Evolutionary conservation across 2,329 filamentous ascomycete genomes (phyloP).

Genomic region (Graphilbum sp.): DNA sequence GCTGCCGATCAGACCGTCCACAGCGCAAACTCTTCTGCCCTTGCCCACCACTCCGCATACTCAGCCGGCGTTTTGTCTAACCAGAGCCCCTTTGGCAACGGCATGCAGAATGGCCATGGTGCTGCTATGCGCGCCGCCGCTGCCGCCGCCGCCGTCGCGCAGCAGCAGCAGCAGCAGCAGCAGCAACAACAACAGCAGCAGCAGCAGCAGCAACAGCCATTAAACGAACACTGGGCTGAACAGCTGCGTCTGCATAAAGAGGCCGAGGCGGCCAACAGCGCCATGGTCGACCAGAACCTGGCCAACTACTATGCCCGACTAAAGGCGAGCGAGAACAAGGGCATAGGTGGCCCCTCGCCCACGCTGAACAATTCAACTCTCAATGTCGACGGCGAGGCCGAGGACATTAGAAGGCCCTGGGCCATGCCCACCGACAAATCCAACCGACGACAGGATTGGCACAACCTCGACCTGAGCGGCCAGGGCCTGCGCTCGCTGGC

Average conservation of each 20-base stretch:
- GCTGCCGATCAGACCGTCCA: constrained; percentile 36
- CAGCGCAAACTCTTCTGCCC: constrained; percentile 35
- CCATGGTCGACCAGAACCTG: constrained; percentile 50
- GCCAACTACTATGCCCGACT: constrained; percentile 57
- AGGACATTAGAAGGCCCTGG: constrained; percentile 41
- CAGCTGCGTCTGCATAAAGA: constrained; percentile 71
- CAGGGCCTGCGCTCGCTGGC: constrained; percentile 79
- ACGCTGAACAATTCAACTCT: constrained; percentile 30
- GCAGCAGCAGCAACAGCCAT: constrained; percentile 20
- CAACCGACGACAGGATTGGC: constrained; percentile 67
- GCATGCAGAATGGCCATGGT: constrained; percentile 36
- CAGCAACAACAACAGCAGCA: neutral
- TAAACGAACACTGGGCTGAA: constrained; percentile 67
- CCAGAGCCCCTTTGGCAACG: constrained; percentile 41
- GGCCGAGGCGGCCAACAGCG: constrained; percentile 54
- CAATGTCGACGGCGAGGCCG: constrained; percentile 34
- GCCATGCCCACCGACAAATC: constrained; percentile 45
- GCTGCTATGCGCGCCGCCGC: constrained; percentile 13
- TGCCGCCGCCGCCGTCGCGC: constrained; percentile 13
- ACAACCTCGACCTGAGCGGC: constrained; percentile 87
- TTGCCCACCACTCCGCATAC: constrained; percentile 44
- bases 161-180: constrained; percentile 13
- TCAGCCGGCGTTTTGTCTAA: constrained; percentile 48
- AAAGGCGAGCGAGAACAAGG: constrained; percentile 54
- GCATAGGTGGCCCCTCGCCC: constrained; percentile 38